Conservation (phyloP, 208 protist genomes). For the Wallacemonas sp. region DNA sequence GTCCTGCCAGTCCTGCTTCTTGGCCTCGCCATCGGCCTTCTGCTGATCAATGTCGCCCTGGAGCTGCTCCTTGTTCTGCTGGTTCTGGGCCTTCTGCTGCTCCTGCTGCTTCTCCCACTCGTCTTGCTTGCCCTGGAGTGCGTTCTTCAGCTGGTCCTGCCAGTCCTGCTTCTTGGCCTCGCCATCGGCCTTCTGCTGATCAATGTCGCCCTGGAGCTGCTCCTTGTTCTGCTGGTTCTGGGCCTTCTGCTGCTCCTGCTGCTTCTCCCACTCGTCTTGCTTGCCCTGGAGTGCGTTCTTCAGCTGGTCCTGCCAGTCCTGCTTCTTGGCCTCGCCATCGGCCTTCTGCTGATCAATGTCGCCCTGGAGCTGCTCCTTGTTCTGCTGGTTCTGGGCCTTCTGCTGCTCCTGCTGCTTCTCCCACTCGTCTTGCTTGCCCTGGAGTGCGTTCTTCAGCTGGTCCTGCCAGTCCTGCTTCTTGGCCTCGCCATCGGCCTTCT, state of each 20-base stretch:
- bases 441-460: background rate
- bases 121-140: conserved; percentile 5
- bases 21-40: too few relatives aligned
- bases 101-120: conserved; percentile 3
- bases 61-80: conserved; percentile 10
- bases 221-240: conserved; percentile 7
- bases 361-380: conserved; percentile 1
- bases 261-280: background rate
- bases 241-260: conserved; percentile 7
- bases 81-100: background rate
- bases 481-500: background rate
- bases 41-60: background rate
- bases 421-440: background rate
- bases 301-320: background rate
- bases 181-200: background rate
- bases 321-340: too few relatives aligned
- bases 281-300: conserved; percentile 5
- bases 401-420: conserved; percentile 1
- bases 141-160: background rate
- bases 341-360: background rate
- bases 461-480: background rate
- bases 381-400: conserved; percentile 9
- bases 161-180: too few relatives aligned
- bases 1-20: too few relatives aligned
- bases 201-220: background rate